Base-by-base conservation (phyloP, 140 eudicot genomes). In the Anethum foeniculum region DNA sequence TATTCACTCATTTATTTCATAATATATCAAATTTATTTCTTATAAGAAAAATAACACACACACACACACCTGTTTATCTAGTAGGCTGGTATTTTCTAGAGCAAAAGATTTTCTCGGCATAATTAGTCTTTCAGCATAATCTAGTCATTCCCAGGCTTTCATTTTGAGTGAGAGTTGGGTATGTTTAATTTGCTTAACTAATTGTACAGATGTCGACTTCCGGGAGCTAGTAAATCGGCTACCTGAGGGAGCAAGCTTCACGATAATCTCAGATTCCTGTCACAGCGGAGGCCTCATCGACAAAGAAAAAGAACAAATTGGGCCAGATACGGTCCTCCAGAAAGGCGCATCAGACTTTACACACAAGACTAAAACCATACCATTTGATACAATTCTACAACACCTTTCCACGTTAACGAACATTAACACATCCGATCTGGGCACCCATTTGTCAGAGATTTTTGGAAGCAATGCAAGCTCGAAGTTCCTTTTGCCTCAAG, bases 211-310 rank as follows among this genome's bases (percentile, higher is more conserved):
- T 85, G 79, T 90, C 80, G 99, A 95, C 85, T 90, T 95, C 69
- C 79, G 97, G 41, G 79, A 92, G 23, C 89, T 95, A 6, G 97
- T 92, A 67, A 88, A 95, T 47, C 90, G 91, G 47, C 83, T 92
- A 0, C 99, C 97, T 0, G 84, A 85, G 44, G 97, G 93, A 68
- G 92, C 92, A 75, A 89, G 52, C 52, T 88, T 95, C 90, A 95
- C 99, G 54, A 84, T 95, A 69, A 82, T 95, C 19, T 95, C 99
- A 0, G 99, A 95, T 68, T 95, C 99, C 10, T 95, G 99, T 79
- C 97, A 92, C 74, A 95, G 99, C 58, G 99, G 97, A 6, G 99
- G 97, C 56, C 89, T 95, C 38, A 95, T 95, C 54, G 88, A 95
- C 91, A 89, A 95, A 80, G 99, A 90, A 77, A 62, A 86, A 41